phyloP scores from a whole-genome alignment of 2,329 filamentous ascomycete species.

The Fusarium sp. region DNA sequence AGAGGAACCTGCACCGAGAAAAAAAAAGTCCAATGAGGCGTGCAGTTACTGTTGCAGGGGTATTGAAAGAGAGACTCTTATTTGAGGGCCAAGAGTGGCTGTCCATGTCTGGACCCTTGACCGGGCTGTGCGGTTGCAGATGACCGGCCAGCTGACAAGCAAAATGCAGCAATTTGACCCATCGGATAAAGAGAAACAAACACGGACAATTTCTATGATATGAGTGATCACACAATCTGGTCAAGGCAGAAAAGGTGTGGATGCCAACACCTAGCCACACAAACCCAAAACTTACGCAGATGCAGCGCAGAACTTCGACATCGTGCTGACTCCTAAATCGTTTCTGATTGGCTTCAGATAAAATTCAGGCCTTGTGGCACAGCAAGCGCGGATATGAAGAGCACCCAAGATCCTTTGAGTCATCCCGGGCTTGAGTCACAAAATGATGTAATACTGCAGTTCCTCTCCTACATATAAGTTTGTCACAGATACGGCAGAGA shows the following conservation, averaged over 20 bases:
- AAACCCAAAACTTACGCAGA: not conserved
- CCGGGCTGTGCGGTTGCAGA: too few species aligned
- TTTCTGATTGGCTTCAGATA: not conserved
- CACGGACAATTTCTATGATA: not conserved
- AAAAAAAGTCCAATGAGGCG: too few species aligned
- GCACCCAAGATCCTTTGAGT: not conserved
- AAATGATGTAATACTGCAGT: not conserved
- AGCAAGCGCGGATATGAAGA: not conserved
- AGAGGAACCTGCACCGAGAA: too few species aligned
- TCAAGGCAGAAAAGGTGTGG: not conserved
- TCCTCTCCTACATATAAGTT: not conserved
- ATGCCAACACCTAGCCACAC: not conserved
- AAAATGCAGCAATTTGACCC: too few species aligned
- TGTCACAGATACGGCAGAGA: not conserved
- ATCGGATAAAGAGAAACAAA: not conserved
- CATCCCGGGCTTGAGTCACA: not conserved
- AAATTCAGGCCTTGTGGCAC: not conserved
- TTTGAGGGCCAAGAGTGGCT: too few species aligned
- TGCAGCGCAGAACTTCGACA: not conserved
- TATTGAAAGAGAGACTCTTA: too few species aligned
- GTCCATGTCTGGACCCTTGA: too few species aligned
- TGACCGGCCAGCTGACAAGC: too few species aligned
- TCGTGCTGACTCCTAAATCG: not conserved
- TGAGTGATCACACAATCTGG: not conserved
- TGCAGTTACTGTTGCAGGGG: too few species aligned